phyloP scores from a whole-genome alignment of 805 yeast genomes.

The Candida sphagnicola region DNA sequence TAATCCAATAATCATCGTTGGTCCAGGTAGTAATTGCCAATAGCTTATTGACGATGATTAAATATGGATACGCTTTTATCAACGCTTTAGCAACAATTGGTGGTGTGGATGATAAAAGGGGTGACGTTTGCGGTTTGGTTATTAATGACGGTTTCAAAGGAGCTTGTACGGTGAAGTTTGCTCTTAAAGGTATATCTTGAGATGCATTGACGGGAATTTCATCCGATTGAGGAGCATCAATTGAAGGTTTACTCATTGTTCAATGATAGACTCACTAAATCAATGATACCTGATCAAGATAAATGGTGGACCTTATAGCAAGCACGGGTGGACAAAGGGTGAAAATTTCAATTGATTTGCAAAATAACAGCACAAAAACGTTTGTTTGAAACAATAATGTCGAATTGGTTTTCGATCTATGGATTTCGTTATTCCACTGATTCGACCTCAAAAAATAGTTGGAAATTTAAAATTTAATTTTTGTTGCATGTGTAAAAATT shows the following conservation, averaged over 20 bases:
- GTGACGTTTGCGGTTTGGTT: conserved; percentile 57
- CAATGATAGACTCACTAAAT: too few species aligned
- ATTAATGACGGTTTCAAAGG: conserved; percentile 4
- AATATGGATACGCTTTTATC: conserved; percentile 79
- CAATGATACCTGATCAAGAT: too few species aligned
- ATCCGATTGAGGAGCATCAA: conserved; percentile 3
- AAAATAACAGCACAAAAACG: too few species aligned
- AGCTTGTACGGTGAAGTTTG: conserved; percentile 17
- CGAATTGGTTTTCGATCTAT: too few species aligned
- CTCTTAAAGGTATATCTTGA: conserved; percentile 21
- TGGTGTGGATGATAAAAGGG: conserved; percentile 84
- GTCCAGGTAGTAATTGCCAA: conserved; percentile 88
- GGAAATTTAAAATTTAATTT: too few species aligned
- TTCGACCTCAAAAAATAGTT: too few species aligned
- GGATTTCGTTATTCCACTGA: too few species aligned
- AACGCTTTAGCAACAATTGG: conserved; percentile 84
- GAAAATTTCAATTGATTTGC: too few species aligned
- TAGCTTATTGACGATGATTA: conserved; percentile 64
- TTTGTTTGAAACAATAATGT: too few species aligned
- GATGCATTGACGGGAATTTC: conserved; percentile 5
- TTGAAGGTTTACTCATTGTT: conserved; percentile 3
- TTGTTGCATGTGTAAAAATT: too few species aligned
- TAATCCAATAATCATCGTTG: conserved; percentile 73
- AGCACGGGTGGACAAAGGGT: too few species aligned
- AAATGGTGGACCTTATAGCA: too few species aligned